Conservation (phyloP, 306 rosid species). For the Canavalia ensiformis region DNA sequence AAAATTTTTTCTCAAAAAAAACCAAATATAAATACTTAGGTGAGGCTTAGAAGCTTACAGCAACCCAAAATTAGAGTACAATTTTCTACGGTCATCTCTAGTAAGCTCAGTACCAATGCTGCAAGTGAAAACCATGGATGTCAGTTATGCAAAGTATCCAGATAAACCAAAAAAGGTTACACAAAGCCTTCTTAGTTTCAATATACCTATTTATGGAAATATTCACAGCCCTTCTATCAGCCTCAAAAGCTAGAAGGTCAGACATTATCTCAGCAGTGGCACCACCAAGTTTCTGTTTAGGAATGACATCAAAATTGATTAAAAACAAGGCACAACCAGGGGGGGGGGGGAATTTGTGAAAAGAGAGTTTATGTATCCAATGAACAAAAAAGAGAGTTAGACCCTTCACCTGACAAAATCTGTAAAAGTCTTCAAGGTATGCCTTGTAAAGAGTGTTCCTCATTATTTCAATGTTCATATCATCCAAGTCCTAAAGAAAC, state of each 20-base stretch:
- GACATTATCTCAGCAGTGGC: constrained; percentile 98
- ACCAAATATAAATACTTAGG: constrained; percentile 7
- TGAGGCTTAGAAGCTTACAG: constrained; percentile 68
- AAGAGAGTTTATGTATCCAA: constrained; percentile 13
- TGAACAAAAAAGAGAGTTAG: neutral
- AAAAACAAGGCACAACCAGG: neutral
- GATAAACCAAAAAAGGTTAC: neutral
- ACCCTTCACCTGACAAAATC: constrained; percentile 86
- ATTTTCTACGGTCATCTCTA: constrained; percentile 90
- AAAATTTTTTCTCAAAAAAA: neutral
- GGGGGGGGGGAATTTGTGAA: neutral
- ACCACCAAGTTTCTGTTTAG: constrained; percentile 91
- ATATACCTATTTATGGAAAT: constrained; percentile 91
- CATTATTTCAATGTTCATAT: constrained; percentile 99
- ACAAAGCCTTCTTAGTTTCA: constrained; percentile 15
- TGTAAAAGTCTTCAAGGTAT: constrained; percentile 95
- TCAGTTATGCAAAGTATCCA: constrained; percentile 24
- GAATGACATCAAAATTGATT: constrained; percentile 48
- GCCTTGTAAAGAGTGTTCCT: constrained; percentile 99
- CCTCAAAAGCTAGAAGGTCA: constrained; percentile 96
- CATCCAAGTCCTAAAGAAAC: constrained; percentile 86
- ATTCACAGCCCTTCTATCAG: constrained; percentile 99
- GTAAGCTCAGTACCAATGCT: constrained; percentile 99
- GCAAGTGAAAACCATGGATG: constrained; percentile 47
- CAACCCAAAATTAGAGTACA: constrained; percentile 94